These are phyloP conservation scores for Epichloe festucae DNA, from an alignment of 2,329 filamentous ascomycete species.

Conservation along the genomic window DNA sequence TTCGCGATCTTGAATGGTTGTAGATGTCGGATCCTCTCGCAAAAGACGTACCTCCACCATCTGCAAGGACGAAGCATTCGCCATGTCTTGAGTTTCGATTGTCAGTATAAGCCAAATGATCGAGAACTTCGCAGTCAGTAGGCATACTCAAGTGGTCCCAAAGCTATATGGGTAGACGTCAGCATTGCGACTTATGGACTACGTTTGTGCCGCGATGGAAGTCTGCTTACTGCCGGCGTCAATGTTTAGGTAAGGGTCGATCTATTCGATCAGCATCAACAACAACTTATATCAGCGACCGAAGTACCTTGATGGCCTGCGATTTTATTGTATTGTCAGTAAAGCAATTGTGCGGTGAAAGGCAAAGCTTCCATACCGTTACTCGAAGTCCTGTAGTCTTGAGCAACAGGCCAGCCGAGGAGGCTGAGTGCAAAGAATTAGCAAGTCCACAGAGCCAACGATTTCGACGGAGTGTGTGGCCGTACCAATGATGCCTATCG, in stretches of 20 bases:
- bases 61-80: slow-evolving; percentile 78
- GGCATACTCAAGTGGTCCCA: slow-evolving; percentile 20
- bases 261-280: slow-evolving; percentile 12
- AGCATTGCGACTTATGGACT: not conserved
- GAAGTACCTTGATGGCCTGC: not conserved
- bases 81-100: slow-evolving; percentile 48
- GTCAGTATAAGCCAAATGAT: slow-evolving; percentile 2
- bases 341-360: not conserved
- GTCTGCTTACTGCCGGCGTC: slow-evolving; percentile 14
- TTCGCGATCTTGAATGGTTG: not conserved
- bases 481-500: slow-evolving; percentile 6
- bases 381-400: slow-evolving; percentile 15
- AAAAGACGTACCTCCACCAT: slow-evolving; percentile 45
- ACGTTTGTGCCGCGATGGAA: not conserved
- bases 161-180: not conserved
- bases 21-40: not conserved
- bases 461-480: too few relatives aligned
- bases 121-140: not conserved
- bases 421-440: slow-evolving; percentile 31
- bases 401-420: slow-evolving; percentile 48
- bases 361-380: slow-evolving; percentile 6
- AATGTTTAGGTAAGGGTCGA: slow-evolving; percentile 36
- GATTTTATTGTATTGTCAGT: not conserved
- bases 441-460: not conserved
- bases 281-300: not conserved